Conservation (phyloP, 768 basidiomycete genomes). For the Boletus edulis region DNA sequence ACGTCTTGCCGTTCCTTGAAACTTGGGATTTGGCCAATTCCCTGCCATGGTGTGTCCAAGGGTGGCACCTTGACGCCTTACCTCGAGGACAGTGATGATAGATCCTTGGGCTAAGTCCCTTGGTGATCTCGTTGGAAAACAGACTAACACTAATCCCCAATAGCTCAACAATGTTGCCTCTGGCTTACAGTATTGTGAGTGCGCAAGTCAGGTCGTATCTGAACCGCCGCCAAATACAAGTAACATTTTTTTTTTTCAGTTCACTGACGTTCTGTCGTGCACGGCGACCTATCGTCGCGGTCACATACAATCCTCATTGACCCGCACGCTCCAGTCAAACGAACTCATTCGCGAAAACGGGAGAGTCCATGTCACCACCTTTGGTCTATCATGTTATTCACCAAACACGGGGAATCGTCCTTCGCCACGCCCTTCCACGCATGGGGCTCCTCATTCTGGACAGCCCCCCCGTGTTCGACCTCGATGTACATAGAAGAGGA, state of each 20-base stretch:
- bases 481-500: background rate
- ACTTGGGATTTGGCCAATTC: constrained; percentile 6
- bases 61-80: constrained; percentile 6
- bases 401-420: constrained; percentile 4
- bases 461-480: constrained; percentile 14
- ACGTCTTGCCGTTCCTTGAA: constrained; percentile 17
- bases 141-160: background rate
- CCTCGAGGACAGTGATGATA: constrained; percentile 9
- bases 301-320: background rate
- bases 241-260: constrained; percentile 1
- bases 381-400: constrained; percentile 34
- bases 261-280: constrained; percentile 17
- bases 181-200: constrained; percentile 1
- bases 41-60: constrained; percentile 24
- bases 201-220: too few species aligned
- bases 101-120: background rate
- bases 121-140: too few species aligned
- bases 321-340: constrained; percentile 33
- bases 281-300: constrained; percentile 15
- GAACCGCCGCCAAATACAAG: too few species aligned
- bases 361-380: constrained; percentile 26
- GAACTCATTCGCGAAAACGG: constrained; percentile 38
- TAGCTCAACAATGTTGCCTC: constrained; percentile 1
- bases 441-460: constrained; percentile 15
- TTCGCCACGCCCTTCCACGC: constrained; percentile 19